Evolutionary conservation across 306 rosid genomes (phyloP).

Genomic region (Pterocarpus santalinus): DNA sequence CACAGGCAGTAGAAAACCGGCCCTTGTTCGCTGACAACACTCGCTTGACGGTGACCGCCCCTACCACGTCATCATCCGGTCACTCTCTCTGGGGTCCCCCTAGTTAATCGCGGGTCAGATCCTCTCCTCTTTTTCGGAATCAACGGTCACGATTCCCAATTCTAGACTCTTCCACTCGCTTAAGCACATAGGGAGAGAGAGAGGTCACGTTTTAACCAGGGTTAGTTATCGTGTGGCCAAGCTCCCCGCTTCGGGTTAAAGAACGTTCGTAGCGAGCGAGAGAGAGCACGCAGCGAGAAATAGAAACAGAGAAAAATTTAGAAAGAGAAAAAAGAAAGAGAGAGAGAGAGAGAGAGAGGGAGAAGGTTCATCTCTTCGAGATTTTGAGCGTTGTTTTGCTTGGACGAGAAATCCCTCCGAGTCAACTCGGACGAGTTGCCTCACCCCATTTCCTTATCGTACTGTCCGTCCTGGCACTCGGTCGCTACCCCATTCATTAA

Average conservation of each 20-base stretch:
- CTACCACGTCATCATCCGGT: constrained; percentile 57
- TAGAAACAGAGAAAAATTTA: background rate
- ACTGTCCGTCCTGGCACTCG: constrained; percentile 35
- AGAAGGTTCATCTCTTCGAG: background rate
- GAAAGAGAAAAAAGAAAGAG: background rate
- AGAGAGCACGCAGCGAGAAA: constrained; percentile 41
- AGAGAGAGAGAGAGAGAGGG: background rate
- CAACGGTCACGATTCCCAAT: constrained; percentile 52
- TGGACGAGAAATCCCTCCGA: constrained; percentile 48
- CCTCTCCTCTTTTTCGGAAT: constrained; percentile 10
- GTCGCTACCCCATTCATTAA: background rate
- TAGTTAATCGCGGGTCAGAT: constrained; percentile 47
- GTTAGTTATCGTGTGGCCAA: constrained; percentile 60
- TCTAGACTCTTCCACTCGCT: constrained; percentile 75
- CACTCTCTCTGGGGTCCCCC: constrained; percentile 22
- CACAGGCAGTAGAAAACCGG: constrained; percentile 33
- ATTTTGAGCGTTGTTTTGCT: constrained; percentile 44
- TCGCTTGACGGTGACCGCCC: constrained; percentile 38
- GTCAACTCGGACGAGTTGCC: constrained; percentile 61
- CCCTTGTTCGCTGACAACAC: constrained; percentile 37
- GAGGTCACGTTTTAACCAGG: constrained; percentile 55
- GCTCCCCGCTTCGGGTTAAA: constrained; percentile 60
- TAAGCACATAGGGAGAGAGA: background rate
- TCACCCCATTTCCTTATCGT: constrained; percentile 16
- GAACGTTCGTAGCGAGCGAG: constrained; percentile 34